Evolutionary conservation across 176 grass and related monocot species (phyloP).

Genomic region (Oryza officinalis): DNA sequence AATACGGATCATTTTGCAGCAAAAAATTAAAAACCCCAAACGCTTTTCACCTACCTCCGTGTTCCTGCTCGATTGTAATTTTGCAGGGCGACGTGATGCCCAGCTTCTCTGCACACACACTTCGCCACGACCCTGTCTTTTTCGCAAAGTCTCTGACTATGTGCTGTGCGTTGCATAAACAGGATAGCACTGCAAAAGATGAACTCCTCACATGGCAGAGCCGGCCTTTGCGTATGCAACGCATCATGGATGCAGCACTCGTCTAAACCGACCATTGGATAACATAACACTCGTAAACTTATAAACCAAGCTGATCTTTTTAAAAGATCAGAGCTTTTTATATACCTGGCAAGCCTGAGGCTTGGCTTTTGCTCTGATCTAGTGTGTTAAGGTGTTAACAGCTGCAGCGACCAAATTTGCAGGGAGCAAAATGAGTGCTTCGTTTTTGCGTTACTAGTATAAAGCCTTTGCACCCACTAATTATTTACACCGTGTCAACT

Average conservation of each 20-base stretch:
- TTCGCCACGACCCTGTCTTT: conserved; percentile 1
- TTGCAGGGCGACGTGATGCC: conserved; percentile 29
- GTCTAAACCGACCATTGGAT: neutral
- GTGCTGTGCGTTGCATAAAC: neutral
- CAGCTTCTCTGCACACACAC: neutral
- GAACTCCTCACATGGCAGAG: neutral
- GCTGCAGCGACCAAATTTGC: neutral
- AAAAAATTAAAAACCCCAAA: neutral
- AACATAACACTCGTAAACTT: neutral
- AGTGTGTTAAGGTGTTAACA: neutral
- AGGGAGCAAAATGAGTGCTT: neutral
- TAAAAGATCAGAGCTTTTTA: neutral
- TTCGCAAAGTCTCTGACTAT: conserved; percentile 7
- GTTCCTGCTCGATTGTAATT: neutral
- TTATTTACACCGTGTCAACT: neutral
- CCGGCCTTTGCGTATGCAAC: neutral
- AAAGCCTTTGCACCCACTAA: no score
- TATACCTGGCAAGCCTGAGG: neutral
- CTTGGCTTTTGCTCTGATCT: neutral
- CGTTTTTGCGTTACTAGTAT: neutral
- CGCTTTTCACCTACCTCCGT: neutral
- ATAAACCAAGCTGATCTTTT: neutral
- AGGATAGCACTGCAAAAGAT: neutral
- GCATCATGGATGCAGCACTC: neutral
- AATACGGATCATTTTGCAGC: neutral